Evolutionary conservation across 1,284 basidiomycete species (phyloP).

Genomic region (Sutorius eximius): DNA sequence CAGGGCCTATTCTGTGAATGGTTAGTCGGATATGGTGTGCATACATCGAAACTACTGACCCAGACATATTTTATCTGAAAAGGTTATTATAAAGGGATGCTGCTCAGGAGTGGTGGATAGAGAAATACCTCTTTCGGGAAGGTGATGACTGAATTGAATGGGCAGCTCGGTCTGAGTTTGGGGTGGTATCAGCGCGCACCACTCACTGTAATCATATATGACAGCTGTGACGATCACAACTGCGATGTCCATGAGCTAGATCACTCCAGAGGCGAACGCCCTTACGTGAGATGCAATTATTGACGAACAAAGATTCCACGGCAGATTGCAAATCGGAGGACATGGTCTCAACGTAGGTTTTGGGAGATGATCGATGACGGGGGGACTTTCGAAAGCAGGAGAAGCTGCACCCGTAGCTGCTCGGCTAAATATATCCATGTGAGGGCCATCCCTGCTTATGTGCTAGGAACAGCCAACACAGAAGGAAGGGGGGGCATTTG

Average conservation of each 20-base stretch:
- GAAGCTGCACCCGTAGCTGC: not conserved
- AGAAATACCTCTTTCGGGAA: constrained; percentile 16
- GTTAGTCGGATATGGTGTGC: not conserved
- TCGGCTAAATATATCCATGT: not conserved
- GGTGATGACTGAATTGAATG: constrained; percentile 13
- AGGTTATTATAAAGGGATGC: not conserved
- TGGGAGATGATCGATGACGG: not conserved
- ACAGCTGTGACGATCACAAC: constrained; percentile 11
- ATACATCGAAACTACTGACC: constrained; percentile 12
- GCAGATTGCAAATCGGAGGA: constrained; percentile 13
- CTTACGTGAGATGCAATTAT: constrained; percentile 17
- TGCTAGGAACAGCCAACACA: too few relatives aligned
- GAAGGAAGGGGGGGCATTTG: too few relatives aligned
- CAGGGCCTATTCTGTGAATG: constrained; percentile 17
- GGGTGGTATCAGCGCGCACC: not conserved
- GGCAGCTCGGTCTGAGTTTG: not conserved
- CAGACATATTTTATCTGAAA: constrained; percentile 18
- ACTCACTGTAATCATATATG: constrained; percentile 24
- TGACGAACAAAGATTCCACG: constrained; percentile 12
- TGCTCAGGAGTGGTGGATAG: not conserved
- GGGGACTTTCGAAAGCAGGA: not conserved
- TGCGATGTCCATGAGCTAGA: constrained; percentile 7
- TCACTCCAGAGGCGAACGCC: not conserved
- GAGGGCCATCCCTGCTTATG: not conserved
- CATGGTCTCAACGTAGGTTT: constrained; percentile 5